Conservation (phyloP, 2,329 filamentous ascomycete genomes). For the Aspergillus bombycis region DNA sequence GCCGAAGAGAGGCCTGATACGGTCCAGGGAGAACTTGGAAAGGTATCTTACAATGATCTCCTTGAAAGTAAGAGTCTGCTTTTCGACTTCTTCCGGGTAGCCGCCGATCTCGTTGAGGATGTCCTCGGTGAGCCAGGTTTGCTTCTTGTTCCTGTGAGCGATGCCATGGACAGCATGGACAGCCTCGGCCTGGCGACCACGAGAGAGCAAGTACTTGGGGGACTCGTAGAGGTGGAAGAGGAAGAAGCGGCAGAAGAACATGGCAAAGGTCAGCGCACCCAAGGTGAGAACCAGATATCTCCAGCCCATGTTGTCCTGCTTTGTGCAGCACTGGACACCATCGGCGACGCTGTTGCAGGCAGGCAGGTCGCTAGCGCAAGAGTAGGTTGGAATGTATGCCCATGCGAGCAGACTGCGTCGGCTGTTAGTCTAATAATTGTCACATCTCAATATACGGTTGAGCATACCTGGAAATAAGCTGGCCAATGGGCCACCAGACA, state of each 20-base stretch:
- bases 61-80: slow-evolving; percentile 44
- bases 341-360: slow-evolving; percentile 35
- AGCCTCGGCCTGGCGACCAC: slow-evolving; percentile 76
- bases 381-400: slow-evolving; percentile 73
- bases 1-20: slow-evolving; percentile 66
- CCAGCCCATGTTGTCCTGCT: slow-evolving; percentile 70
- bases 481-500: slow-evolving; percentile 84
- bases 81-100: slow-evolving; percentile 45
- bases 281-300: slow-evolving; percentile 72
- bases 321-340: slow-evolving; percentile 45
- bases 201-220: slow-evolving; percentile 77
- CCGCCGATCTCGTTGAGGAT: slow-evolving; percentile 61
- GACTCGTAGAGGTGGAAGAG: slow-evolving; percentile 83
- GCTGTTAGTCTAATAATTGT: neutral
- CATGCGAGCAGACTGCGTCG: slow-evolving; percentile 60
- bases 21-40: slow-evolving; percentile 67
- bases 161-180: slow-evolving; percentile 80
- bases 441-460: neutral
- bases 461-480: slow-evolving; percentile 63
- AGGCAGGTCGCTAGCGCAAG: slow-evolving; percentile 43
- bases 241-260: slow-evolving; percentile 79
- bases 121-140: slow-evolving; percentile 77
- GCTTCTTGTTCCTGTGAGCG: slow-evolving; percentile 68
- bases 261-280: slow-evolving; percentile 71
- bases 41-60: slow-evolving; percentile 64